Conservation (phyloP, 352 stramenopile genomes). For the Globisporangium canariense region DNA sequence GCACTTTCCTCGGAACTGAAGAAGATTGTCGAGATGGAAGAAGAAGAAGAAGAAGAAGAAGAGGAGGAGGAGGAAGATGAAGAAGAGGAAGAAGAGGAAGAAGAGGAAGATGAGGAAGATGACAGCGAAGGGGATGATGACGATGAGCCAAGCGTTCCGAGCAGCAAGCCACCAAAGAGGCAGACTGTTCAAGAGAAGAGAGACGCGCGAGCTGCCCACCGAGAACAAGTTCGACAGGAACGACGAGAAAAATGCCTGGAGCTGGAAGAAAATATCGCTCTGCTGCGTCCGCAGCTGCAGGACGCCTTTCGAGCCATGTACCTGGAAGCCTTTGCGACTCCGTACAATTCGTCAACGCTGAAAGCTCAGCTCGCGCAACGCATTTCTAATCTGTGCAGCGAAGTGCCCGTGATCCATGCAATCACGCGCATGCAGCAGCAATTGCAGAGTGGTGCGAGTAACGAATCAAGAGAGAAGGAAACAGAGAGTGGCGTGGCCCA, state of each 20-base stretch:
- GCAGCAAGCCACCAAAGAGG: neutral
- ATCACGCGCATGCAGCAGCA: conserved; percentile 25
- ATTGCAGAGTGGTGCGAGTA: neutral
- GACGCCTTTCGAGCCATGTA: conserved; percentile 29
- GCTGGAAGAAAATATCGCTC: conserved; percentile 16
- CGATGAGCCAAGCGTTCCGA: neutral
- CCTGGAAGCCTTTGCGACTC: conserved; percentile 26
- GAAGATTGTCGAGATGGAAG: conserved; percentile 21
- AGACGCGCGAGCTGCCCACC: conserved; percentile 11
- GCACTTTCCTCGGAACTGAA: conserved; percentile 19
- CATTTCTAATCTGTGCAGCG: conserved; percentile 31
- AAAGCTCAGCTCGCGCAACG: conserved; percentile 22
- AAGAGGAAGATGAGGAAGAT: conserved; percentile 11
- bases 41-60: conserved; percentile 21
- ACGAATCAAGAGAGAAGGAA: neutral
- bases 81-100: conserved; percentile 21
- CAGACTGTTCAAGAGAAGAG: conserved; percentile 11
- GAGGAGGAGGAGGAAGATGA: conserved; percentile 30
- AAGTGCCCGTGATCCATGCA: conserved; percentile 40
- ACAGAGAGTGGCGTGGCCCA: conserved; percentile 20
- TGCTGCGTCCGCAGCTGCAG: conserved; percentile 28
- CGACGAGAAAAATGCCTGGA: conserved; percentile 11
- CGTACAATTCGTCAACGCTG: conserved; percentile 30
- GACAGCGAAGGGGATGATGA: conserved; percentile 11
- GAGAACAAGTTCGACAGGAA: conserved; percentile 11